phyloP scores from a whole-genome alignment of 139 green algal species.

The Coccomyxa sp. region DNA sequence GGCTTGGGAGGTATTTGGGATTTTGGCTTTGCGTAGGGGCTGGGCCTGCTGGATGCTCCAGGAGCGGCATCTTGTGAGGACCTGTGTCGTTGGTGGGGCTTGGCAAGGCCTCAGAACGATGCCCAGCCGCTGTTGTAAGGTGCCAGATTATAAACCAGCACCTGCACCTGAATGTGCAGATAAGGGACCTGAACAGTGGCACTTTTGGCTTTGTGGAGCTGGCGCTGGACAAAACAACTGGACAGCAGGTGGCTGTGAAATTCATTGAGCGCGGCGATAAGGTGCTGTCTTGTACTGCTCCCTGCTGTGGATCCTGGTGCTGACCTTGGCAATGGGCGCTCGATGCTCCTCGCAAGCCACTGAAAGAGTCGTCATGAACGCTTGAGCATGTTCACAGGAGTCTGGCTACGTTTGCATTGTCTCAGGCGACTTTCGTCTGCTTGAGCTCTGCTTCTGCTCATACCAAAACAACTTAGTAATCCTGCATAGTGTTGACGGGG shows the following conservation, averaged over 20 bases:
- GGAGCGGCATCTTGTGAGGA: too few relatives aligned
- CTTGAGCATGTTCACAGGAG: neutral
- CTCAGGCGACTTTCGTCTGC: neutral
- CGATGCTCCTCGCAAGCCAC: neutral
- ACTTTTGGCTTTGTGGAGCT: constrained; percentile 38
- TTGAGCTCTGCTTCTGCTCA: neutral
- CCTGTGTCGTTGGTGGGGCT: too few relatives aligned
- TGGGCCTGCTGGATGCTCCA: too few relatives aligned
- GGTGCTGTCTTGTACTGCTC: constrained; percentile 18
- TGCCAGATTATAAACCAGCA: too few relatives aligned
- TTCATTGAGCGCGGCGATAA: constrained; percentile 80
- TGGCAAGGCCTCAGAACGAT: too few relatives aligned
- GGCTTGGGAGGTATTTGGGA: too few relatives aligned
- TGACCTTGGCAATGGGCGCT: neutral
- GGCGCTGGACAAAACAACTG: constrained; percentile 24
- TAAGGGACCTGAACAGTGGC: constrained; percentile 32
- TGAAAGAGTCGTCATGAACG: neutral
- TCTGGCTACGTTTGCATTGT: neutral
- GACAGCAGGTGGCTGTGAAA: constrained; percentile 38
- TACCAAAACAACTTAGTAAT: neutral
- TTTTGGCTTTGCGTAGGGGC: too few relatives aligned
- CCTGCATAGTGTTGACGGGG: neutral
- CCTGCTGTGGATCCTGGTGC: too few relatives aligned
- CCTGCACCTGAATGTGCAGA: too few relatives aligned
- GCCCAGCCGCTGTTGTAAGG: too few relatives aligned